Evolutionary conservation across 225 moss, liverwort and hornwort species (phyloP), one percentile per base, ranked within the genome.

Genomic region (Anthoceros angustus): DNA sequence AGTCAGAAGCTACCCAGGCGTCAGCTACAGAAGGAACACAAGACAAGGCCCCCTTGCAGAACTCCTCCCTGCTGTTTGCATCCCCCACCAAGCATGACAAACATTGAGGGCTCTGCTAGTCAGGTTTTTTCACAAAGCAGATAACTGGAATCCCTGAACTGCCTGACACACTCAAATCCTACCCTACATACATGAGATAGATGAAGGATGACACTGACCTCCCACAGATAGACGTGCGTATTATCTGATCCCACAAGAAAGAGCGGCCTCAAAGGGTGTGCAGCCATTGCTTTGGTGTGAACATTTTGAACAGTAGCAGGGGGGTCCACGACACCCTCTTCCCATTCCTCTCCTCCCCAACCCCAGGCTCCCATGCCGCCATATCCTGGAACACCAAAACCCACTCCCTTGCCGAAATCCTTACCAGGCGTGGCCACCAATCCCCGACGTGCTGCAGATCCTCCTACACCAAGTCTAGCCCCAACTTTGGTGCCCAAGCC

Each of bases 311-410:
- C 79, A 68, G 84, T 85, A 41, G 84, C 84, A 66, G 82, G 68
- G 55, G 84, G 84, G 68, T 85, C 84, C 45, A 82, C 77, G 6
- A 73, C 75, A 77, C 82, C 82, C 64, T 85, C 84, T 60, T 85
- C 84, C 84, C 84, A 82, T 49, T 85, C 84, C 72, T 85, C 82
- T 81, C 84, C 79, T 68, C 82, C 82, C 12, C 49, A 50, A 50
- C 84, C 84, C 84, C 84, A 84, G 26, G 82, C 84, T 72, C 82
- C 84, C 84, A 84, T 84, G 45, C 84, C 84, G 66, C 82, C 82
- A 66, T 84, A 84, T 39, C 84, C 84, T 73, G 84, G 84, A 81
- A 84, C 79, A 66, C 84, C 82, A 73, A 84, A 84, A 63, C 79
- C 72, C 66, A 82, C 79, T 62, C 81, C 84, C 60, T 63, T 43